Evolutionary conservation across 768 basidiomycete genomes (phyloP).

Genomic region (Symmetrospora coprosmae): DNA sequence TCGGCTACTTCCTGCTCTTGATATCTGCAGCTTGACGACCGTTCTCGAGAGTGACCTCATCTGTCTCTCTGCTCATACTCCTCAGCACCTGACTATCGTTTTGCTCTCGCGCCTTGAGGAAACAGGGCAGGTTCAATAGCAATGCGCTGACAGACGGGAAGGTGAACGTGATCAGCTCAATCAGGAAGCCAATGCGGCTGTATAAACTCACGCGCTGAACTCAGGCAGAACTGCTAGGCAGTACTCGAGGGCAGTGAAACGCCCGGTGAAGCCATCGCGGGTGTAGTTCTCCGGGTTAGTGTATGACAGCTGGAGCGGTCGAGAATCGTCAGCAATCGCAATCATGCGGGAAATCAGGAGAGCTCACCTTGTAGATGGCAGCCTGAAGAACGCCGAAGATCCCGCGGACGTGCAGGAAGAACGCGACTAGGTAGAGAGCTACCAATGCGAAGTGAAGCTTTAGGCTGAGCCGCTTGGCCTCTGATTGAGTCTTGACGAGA

Average conservation of each 20-base stretch:
- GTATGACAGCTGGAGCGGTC: conserved; percentile 2
- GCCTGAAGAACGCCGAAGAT: conserved; percentile 29
- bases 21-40: too few relatives aligned
- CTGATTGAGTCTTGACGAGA: conserved; percentile 24
- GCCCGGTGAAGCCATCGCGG: conserved; percentile 17
- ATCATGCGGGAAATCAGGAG: background rate
- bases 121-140: too few relatives aligned
- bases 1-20: too few relatives aligned
- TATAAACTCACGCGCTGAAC: conserved; percentile 1
- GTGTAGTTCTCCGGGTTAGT: conserved; percentile 4
- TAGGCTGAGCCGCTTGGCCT: too few relatives aligned
- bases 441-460: background rate
- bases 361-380: conserved; percentile 18
- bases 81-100: too few relatives aligned
- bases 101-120: too few relatives aligned
- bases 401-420: conserved; percentile 27
- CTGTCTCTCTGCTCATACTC: too few relatives aligned
- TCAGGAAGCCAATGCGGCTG: too few relatives aligned
- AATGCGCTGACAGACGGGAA: too few relatives aligned
- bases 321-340: background rate
- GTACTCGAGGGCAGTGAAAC: conserved; percentile 27
- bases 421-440: conserved; percentile 23
- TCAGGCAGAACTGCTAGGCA: conserved; percentile 7
- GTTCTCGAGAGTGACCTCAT: too few relatives aligned
- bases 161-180: too few relatives aligned